A percentile compares a stretch with the other conserved stretches of the same genome.
Conservation (phyloP, 2,329 filamentous ascomycete genomes). For the Cercospora sp. region DNA sequence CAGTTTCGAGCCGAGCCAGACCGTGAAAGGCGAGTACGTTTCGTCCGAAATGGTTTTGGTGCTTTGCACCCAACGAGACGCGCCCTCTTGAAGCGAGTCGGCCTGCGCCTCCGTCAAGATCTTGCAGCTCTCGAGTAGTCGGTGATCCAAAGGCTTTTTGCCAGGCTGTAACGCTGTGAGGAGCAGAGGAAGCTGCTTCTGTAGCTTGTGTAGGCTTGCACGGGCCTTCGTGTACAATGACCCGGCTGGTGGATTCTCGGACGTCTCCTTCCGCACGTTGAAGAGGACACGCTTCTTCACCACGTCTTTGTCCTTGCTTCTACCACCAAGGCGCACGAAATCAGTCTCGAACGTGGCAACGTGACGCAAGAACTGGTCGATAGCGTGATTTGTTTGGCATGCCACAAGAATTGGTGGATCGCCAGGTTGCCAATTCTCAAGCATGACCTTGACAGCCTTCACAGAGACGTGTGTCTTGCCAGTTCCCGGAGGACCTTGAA, state of each 20-base stretch:
- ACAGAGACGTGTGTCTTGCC: constrained; percentile 84
- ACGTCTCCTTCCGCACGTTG: constrained; percentile 53
- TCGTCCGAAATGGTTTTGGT: constrained; percentile 27
- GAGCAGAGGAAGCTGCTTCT: constrained; percentile 44
- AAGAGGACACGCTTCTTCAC: constrained; percentile 68
- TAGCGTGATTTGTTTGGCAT: constrained; percentile 86
- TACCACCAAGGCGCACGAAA: constrained; percentile 67
- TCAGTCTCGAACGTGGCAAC: constrained; percentile 62
- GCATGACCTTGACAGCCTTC: constrained; percentile 64
- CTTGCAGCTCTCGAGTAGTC: constrained; percentile 54
- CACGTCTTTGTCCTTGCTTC: constrained; percentile 62
- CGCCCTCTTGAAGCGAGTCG: constrained; percentile 58
- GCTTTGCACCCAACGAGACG: constrained; percentile 41
- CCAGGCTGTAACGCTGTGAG: constrained; percentile 47
- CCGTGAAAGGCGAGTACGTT: constrained; percentile 44
- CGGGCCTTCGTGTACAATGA: constrained; percentile 44
- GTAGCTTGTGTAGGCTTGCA: constrained; percentile 46
- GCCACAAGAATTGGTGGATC: constrained; percentile 74
- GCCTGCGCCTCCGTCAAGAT: constrained; percentile 65
- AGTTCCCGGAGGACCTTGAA: constrained; percentile 78
- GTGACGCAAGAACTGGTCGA: constrained; percentile 75
- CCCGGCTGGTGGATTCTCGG: constrained; percentile 41
- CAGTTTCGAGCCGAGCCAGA: constrained; percentile 60
- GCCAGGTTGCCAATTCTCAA: constrained; percentile 56
- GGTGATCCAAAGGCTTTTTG: constrained; percentile 53